These are phyloP conservation scores for Aureobasidium musti DNA, from an alignment of 2,329 filamentous ascomycete genomes.

Conservation along the genomic window DNA sequence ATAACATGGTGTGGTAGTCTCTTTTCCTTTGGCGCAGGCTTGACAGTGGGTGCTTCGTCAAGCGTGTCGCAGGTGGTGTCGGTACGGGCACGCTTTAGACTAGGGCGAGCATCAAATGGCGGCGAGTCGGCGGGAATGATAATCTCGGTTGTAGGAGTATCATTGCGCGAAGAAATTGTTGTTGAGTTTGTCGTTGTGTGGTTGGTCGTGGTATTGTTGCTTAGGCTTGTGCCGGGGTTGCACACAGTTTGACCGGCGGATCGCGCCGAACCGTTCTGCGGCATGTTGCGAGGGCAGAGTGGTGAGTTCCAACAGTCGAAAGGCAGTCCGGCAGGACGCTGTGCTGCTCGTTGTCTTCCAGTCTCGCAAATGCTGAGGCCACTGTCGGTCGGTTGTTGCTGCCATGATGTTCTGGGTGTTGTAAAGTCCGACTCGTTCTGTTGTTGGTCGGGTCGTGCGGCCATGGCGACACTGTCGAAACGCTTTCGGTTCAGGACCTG, in stretches of 20 bases:
- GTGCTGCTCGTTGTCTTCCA: constrained; percentile 11
- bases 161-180: background rate
- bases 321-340: constrained; percentile 24
- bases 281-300: constrained; percentile 30
- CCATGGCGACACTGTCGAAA: constrained; percentile 25
- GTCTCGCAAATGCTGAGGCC: constrained; percentile 23
- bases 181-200: background rate
- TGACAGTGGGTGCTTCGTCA: constrained; percentile 3
- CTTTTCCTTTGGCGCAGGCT: constrained; percentile 21
- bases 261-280: constrained; percentile 26
- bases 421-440: constrained; percentile 17
- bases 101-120: constrained; percentile 17
- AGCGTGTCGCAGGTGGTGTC: constrained; percentile 1
- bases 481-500: constrained; percentile 12
- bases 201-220: constrained; percentile 13
- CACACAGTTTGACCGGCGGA: constrained; percentile 28
- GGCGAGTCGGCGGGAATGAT: constrained; percentile 25
- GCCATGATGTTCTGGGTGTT: constrained; percentile 9
- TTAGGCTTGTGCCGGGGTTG: constrained; percentile 20
- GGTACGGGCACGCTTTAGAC: constrained; percentile 25
- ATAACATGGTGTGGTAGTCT: constrained; percentile 46
- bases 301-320: constrained; percentile 31
- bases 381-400: background rate
- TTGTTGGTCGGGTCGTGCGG: constrained; percentile 10
- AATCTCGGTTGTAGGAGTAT: constrained; percentile 18